phyloP scores from a whole-genome alignment of 202 grass and related monocot genomes.

The Elaeis oleifera region DNA sequence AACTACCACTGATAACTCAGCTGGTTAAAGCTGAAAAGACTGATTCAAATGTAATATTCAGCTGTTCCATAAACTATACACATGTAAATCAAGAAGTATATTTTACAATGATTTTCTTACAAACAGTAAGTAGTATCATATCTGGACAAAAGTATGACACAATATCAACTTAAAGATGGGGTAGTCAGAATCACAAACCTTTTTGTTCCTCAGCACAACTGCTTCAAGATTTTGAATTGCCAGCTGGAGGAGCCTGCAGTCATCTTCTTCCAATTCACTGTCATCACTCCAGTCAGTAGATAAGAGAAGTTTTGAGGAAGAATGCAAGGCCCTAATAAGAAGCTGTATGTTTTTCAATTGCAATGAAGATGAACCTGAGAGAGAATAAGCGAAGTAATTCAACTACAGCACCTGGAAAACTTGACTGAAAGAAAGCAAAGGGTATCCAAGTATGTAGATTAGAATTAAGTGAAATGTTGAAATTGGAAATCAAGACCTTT shows the following conservation, averaged over 20 bases:
- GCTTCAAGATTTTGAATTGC: conserved; percentile 44
- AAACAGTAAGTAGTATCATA: not conserved
- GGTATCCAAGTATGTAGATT: conserved; percentile 6
- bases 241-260: conserved; percentile 33
- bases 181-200: conserved; percentile 31
- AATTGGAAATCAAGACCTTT: conserved; percentile 22
- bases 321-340: conserved; percentile 38
- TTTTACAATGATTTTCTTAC: not conserved
- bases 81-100: no score
- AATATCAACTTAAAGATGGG: not conserved
- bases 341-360: conserved; percentile 16
- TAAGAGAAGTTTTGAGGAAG: conserved; percentile 33
- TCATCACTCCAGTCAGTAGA: conserved; percentile 30
- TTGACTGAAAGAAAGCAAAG: conserved; percentile 8
- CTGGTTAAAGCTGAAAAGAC: no score
- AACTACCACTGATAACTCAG: no score
- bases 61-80: no score
- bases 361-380: conserved; percentile 31
- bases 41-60: no score
- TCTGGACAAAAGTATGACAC: not conserved
- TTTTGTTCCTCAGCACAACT: conserved; percentile 37
- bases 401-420: not conserved
- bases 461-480: conserved; percentile 11
- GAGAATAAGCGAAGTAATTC: not conserved
- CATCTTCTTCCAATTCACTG: conserved; percentile 31